Conservation (phyloP, 2,329 filamentous ascomycete species). For the Colletotrichum karsti region DNA sequence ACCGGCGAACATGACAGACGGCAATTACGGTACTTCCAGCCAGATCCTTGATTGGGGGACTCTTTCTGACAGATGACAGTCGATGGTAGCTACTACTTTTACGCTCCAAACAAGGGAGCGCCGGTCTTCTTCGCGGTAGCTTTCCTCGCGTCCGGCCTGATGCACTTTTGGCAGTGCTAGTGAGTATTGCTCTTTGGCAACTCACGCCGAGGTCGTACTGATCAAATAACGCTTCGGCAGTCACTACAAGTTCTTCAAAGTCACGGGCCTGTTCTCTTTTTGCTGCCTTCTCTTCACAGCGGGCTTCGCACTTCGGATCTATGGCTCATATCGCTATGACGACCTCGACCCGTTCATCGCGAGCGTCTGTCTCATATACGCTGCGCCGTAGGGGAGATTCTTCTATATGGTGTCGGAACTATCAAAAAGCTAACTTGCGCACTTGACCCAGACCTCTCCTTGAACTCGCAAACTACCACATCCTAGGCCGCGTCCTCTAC, state of each 20-base stretch:
- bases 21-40: slow-evolving; percentile 37
- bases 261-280: slow-evolving; percentile 63
- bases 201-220: background rate
- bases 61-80: slow-evolving; percentile 37
- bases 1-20: slow-evolving; percentile 43
- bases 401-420: background rate
- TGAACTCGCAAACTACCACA: slow-evolving; percentile 68
- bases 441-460: slow-evolving; percentile 58
- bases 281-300: slow-evolving; percentile 61
- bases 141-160: slow-evolving; percentile 45
- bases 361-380: slow-evolving; percentile 44
- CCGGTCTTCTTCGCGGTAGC: slow-evolving; percentile 55
- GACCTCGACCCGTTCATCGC: slow-evolving; percentile 42
- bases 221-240: slow-evolving; percentile 39
- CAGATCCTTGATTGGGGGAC: background rate
- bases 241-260: slow-evolving; percentile 63
- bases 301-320: slow-evolving; percentile 58
- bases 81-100: slow-evolving; percentile 53
- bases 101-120: slow-evolving; percentile 56
- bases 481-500: slow-evolving; percentile 66
- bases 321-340: slow-evolving; percentile 41
- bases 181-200: slow-evolving; percentile 42
- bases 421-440: background rate
- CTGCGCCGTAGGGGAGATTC: slow-evolving; percentile 39
- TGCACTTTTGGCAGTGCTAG: slow-evolving; percentile 54